Conservation (phyloP, 2,329 filamentous ascomycete genomes). For the Davidsoniella virescens region DNA sequence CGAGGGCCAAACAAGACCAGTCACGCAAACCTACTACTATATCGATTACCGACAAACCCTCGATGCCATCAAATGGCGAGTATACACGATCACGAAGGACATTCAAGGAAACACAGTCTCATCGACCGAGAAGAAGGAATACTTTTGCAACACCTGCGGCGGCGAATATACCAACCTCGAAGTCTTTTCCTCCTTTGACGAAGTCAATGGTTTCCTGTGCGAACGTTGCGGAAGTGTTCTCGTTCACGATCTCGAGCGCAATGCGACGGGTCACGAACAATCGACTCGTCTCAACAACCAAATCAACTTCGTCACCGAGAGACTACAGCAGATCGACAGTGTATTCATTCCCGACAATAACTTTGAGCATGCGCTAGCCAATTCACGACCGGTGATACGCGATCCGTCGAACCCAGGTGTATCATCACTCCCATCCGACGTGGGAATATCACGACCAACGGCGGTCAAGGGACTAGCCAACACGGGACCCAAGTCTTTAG, state of each 20-base stretch:
- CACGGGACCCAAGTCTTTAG: conserved; percentile 50
- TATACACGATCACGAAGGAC: conserved; percentile 74
- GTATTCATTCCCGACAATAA: conserved; percentile 57
- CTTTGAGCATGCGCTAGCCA: conserved; percentile 51
- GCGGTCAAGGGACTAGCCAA: conserved; percentile 54
- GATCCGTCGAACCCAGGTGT: conserved; percentile 51
- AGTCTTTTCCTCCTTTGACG: conserved; percentile 60
- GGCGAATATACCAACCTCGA: conserved; percentile 82
- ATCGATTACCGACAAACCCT: conserved; percentile 90
- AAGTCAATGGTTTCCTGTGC: conserved; percentile 57
- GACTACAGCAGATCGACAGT: conserved; percentile 63
- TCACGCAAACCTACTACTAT: conserved; percentile 87
- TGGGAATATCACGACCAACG: conserved; percentile 38
- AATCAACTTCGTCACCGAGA: conserved; percentile 60
- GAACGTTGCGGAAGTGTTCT: conserved; percentile 56
- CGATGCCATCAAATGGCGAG: conserved; percentile 89
- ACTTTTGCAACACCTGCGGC: conserved; percentile 66
- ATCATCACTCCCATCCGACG: conserved; percentile 40
- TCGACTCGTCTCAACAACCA: conserved; percentile 62
- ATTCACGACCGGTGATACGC: conserved; percentile 46
- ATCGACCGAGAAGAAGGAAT: conserved; percentile 78
- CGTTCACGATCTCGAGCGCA: conserved; percentile 47
- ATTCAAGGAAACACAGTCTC: conserved; percentile 73
- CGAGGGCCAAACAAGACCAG: conserved; percentile 65
- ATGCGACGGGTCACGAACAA: conserved; percentile 54